Base-by-base conservation (phyloP, 352 stramenopile genomes). In the Phytophthora aleatoria region DNA sequence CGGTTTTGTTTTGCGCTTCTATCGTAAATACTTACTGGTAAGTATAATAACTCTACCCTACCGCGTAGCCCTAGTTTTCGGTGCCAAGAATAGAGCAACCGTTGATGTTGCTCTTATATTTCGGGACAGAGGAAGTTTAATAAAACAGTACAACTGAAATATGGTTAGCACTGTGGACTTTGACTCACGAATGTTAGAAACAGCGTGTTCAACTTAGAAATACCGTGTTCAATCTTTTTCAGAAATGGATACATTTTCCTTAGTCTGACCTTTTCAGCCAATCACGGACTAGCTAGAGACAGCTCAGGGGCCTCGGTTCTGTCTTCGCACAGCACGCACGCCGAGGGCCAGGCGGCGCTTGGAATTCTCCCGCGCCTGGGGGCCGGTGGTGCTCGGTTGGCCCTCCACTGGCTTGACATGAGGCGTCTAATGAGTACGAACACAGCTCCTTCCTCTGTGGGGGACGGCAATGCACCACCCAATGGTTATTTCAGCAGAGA, bases 211-310 rank as follows among this genome's bases (percentile, higher is more conserved):
- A 38, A 38, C 2, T 41, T 41, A 41, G 35, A 41, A 41, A 41
- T 41, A 9, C 35, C 35, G 35, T 41, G 12, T 41, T 41, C 35
- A n/a, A n/a, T 41, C 35, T 5, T 16, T 41, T 41, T 3, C 12
- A 41, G 35, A 41, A 41, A 41, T 41, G 35, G 35, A 9, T 41
- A 41, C 35, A n/a, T 41, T 41, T 41, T 41, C 6, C 35, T 16
- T 41, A 41, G 10, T 41, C 35, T 1, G 35, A 41, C 35, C 35
- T 41, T 41, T 70, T 71, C 55, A 61, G 31, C 69, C 64, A 76
- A 71, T 76, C 54, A 57, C 3, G 35, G 35, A 41, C 35, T 5
- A 9, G 35, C n/a, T 13, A 55, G 54, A 69, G 56, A 58, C 57
- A 64, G 52, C 39, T 57, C 35, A 16, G 24, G 31, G 45, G 30